These are phyloP conservation scores for Yamadazyma jaroonii DNA, from an alignment of 1,139 yeast genomes.

Conservation along the genomic window DNA sequence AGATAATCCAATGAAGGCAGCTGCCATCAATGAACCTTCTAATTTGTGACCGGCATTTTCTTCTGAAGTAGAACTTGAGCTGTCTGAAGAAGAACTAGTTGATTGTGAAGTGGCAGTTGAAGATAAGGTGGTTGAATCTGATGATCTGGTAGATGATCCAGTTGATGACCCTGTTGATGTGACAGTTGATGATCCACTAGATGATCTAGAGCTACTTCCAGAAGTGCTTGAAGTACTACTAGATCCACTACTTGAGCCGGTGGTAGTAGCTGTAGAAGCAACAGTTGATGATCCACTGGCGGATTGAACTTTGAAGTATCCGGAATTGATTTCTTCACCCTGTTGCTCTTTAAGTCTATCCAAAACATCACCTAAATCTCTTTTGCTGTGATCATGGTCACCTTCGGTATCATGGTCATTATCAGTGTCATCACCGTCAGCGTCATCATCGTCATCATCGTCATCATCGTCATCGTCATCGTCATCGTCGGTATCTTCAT, in stretches of 20 bases:
- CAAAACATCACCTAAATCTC: conserved; percentile 4
- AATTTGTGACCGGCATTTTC: background rate
- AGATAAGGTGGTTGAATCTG: background rate
- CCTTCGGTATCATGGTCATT: conserved; percentile 1
- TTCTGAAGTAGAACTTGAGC: background rate
- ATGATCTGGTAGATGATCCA: background rate
- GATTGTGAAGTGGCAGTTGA: background rate
- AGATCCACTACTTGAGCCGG: too few relatives aligned
- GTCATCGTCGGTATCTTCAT: conserved; percentile 2
- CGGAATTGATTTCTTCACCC: conserved; percentile 3
- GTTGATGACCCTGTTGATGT: too few relatives aligned
- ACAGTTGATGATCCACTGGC: background rate
- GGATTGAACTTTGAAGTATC: background rate
- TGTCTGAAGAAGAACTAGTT: background rate
- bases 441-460: conserved; percentile 3
- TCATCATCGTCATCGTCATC: conserved; percentile 1
- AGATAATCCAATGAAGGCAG: background rate
- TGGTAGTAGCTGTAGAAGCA: background rate
- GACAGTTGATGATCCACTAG: background rate
- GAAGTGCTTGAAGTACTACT: background rate
- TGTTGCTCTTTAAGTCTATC: conserved; percentile 2
- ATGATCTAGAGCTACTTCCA: background rate
- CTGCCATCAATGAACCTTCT: background rate
- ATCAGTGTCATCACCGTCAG: conserved; percentile 3
- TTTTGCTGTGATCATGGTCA: conserved; percentile 3